Conservation (phyloP, 257 asterid species). For the Orobanche coerulescens region DNA sequence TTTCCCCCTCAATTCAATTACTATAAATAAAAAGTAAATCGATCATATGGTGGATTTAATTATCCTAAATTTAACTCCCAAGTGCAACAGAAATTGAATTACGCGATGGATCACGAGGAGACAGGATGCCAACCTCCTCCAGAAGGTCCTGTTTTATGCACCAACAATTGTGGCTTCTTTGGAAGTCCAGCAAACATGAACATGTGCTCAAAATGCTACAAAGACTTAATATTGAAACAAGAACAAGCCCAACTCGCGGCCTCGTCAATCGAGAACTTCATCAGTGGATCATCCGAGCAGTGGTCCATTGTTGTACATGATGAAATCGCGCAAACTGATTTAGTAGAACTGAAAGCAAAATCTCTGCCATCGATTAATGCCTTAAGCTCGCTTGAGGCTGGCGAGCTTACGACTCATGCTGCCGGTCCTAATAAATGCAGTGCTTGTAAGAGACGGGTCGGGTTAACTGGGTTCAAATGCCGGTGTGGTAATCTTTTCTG, state of each 20-base stretch:
- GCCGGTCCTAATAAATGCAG: slow-evolving; percentile 42
- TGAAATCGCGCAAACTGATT: slow-evolving; percentile 14
- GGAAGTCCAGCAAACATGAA: slow-evolving; percentile 64
- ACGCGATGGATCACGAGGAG: slow-evolving; percentile 45
- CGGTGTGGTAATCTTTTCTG: slow-evolving; percentile 51
- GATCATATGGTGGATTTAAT: not conserved
- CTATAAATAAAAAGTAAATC: not conserved
- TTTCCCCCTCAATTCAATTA: not conserved
- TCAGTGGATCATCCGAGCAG: slow-evolving; percentile 37
- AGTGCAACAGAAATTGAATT: slow-evolving; percentile 14
- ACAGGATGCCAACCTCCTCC: slow-evolving; percentile 49
- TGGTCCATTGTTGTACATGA: slow-evolving; percentile 17
- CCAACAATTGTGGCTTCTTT: slow-evolving; percentile 60
- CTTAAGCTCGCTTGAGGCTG: slow-evolving; percentile 21
- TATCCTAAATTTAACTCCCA: not conserved
- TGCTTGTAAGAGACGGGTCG: slow-evolving; percentile 50
- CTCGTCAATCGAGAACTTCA: slow-evolving; percentile 43
- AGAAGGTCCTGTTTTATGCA: slow-evolving; percentile 46
- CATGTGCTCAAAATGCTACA: slow-evolving; percentile 69
- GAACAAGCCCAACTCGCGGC: slow-evolving; percentile 51
- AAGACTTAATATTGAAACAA: slow-evolving; percentile 46
- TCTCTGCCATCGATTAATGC: slow-evolving; percentile 18
- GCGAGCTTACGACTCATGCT: slow-evolving; percentile 23
- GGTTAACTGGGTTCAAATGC: slow-evolving; percentile 47
- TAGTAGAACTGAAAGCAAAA: slow-evolving; percentile 12